Base-by-base conservation (phyloP, 1,139 yeast genomes). In the Martiniozyma asiatica region DNA sequence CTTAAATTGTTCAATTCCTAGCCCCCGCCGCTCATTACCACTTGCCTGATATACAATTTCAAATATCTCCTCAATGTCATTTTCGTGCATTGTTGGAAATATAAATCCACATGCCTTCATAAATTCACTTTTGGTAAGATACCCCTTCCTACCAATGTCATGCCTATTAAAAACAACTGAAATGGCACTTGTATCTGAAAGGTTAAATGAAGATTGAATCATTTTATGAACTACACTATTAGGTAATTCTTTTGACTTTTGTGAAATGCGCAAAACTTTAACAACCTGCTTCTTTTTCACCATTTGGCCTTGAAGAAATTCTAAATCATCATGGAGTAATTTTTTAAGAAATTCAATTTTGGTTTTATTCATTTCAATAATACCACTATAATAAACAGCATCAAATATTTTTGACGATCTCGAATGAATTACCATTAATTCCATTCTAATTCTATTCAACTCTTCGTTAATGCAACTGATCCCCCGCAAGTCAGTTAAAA, bases 121-220 rank as follows among this genome's bases (percentile, higher is more conserved):
- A 50, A 87, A 87, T 43, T 81, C 89, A 8, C 58, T 61, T 43
- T 82, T 82, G 40, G 73, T 68, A 23, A 87, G 55, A 20, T 56
- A 56, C 4, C 67, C 67, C 26, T 69, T 65, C 14, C 51, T 43
- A 25, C 65, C 71, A 2, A 31, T 35, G 32, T 50, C 53, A 27
- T 39, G 37, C 21, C 37, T 37, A 3, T 44, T 41, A 27, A 52
- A 53, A 12, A 51, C 19, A 9, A 31, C 30, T 22, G 32, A 17
- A 29, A 35, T 24, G 16, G 37, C 31, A 29, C 38, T 33, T 24
- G 34, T 15, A 11, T 30, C 30, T 15, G 29, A 20, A 8, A 35
- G 29, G 5, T 34, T 20, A 20, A 34, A 34, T n/a, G 33, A 28
- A 6, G 24, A 22, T 24, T 34, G 27, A n/a, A 36, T 34, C 10